These are phyloP conservation scores for Stachybotrys echinatus DNA, from an alignment of 2,329 filamentous ascomycete species.

Conservation along the genomic window DNA sequence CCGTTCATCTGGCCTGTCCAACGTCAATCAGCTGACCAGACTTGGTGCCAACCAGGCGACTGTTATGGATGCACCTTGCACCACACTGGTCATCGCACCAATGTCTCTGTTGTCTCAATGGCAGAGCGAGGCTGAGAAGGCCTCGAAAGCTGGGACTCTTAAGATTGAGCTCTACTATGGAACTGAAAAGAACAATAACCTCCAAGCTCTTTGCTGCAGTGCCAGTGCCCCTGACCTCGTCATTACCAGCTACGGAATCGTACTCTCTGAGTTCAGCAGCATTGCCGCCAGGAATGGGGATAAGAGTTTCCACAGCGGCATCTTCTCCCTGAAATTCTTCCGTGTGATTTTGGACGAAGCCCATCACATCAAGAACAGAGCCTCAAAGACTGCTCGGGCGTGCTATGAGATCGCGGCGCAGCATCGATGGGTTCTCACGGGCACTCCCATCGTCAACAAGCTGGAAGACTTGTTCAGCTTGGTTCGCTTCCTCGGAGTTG, in stretches of 20 bases:
- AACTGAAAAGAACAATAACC: conserved; percentile 71
- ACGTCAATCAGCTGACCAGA: conserved; percentile 57
- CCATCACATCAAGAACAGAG: conserved; percentile 84
- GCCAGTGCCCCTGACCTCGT: conserved; percentile 81
- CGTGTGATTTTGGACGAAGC: conserved; percentile 93
- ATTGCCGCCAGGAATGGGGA: conserved; percentile 63
- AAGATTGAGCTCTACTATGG: conserved; percentile 91
- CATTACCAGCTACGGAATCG: conserved; percentile 89
- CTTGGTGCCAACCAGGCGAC: conserved; percentile 51
- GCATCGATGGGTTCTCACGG: conserved; percentile 90
- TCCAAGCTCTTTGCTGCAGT: conserved; percentile 72
- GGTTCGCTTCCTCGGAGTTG: conserved; percentile 86
- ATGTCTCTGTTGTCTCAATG: conserved; percentile 97
- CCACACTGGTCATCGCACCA: conserved; percentile 90
- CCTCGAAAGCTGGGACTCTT: conserved; percentile 76
- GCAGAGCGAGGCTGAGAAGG: conserved; percentile 91
- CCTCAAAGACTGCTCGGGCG: conserved; percentile 89
- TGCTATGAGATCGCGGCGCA: conserved; percentile 84
- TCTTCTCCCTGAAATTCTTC: conserved; percentile 94
- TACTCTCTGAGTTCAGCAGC: conserved; percentile 79
- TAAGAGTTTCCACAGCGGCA: conserved; percentile 59
- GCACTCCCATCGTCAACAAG: conserved; percentile 94
- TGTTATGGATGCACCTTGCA: conserved; percentile 70
- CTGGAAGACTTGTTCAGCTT: conserved; percentile 92
- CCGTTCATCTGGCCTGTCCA: conserved; percentile 27